Percentiles rank a stretch among this genome's conserved stretches.
Evolutionary conservation across 192 early-diverging fungal genomes (phyloP).

Genomic region (Umbelopsis ramanniana): DNA sequence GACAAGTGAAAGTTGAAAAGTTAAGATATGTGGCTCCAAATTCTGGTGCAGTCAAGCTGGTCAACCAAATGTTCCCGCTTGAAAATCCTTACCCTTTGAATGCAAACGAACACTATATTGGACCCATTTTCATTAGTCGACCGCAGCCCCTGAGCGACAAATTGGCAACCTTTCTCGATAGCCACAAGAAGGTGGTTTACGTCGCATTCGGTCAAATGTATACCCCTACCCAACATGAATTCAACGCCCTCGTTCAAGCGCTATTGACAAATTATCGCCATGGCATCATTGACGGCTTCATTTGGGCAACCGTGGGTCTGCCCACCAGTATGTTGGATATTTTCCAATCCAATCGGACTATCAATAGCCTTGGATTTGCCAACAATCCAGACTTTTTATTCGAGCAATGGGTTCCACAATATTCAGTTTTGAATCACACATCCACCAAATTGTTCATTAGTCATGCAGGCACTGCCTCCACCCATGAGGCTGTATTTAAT

Average conservation of each 20-base stretch:
- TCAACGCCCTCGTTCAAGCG: conserved; percentile 24
- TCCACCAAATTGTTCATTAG: conserved; percentile 25
- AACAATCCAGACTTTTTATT: conserved; percentile 22
- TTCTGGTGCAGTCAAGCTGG: background rate
- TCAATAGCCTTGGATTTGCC: background rate
- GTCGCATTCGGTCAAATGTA: conserved; percentile 33
- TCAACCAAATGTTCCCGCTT: conserved; percentile 3
- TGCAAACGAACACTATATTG: conserved; percentile 21
- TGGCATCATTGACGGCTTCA: conserved; percentile 25
- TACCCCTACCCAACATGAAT: background rate
- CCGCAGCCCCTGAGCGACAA: conserved; percentile 3
- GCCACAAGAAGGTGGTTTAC: conserved; percentile 20
- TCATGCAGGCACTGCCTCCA: conserved; percentile 19
- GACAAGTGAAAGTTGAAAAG: background rate
- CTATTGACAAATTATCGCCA: background rate
- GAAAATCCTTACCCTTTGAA: background rate
- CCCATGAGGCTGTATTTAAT: conserved; percentile 30
- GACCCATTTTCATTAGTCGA: conserved; percentile 28
- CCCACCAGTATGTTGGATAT: background rate
- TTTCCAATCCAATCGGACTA: background rate
- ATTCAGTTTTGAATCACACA: conserved; percentile 28
- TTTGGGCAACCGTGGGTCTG: conserved; percentile 5
- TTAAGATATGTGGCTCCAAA: background rate
- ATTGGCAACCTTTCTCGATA: conserved; percentile 5
- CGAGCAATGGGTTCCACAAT: conserved; percentile 23